Evolutionary conservation across 805 yeast species (phyloP), one percentile per base, ranked within the genome.

Genomic region (Candida ulmi): DNA sequence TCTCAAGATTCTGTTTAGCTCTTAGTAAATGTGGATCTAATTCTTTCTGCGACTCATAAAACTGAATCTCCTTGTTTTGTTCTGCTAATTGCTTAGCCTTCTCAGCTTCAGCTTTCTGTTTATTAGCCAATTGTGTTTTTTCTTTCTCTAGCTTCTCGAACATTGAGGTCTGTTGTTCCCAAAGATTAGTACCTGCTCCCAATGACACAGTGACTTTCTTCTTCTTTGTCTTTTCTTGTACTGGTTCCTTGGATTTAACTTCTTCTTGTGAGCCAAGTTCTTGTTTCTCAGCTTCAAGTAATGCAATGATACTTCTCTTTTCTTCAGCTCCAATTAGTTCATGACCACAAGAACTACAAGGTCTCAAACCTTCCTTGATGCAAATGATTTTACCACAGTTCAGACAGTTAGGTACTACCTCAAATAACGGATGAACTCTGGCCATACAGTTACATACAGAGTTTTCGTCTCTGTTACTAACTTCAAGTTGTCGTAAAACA

Each of bases 331-430:
- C 69, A 16, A 93, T 66, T 31, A 93, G 61, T 26, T 78, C 83
- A 19, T 69, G 57, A 0, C 88, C 86, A 64, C 99, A 93, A 45
- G 63, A 83, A 2, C 93, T 73, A 55, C 99, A 93, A 4, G 93
- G 93, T 43, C 90, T 93, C 18, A 87, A 65, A 0, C 98, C 98
- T 55, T 93, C 98, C 50, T 80, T 81, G 4, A 74, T 71, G 65
- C 99, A 93, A 3, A 93, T 86, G 31, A 93, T 86, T 59, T 88
- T 86, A 11, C 99, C 99, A 59, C 99, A 93, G 43, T 83, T 80
- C 30, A 93, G 62, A 53, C 99, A 93, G 57, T 93, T 93, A 1
- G 99, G 98, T 2, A 95, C 93, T 46, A 83, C 73, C 41, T 86
- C 95, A 46, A 88, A 83, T 24, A 93, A 63, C 3, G 96, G 95